These are phyloP conservation scores for Alternaria hordeiaustralica DNA, from an alignment of 2,329 filamentous ascomycete genomes.

Conservation along the genomic window DNA sequence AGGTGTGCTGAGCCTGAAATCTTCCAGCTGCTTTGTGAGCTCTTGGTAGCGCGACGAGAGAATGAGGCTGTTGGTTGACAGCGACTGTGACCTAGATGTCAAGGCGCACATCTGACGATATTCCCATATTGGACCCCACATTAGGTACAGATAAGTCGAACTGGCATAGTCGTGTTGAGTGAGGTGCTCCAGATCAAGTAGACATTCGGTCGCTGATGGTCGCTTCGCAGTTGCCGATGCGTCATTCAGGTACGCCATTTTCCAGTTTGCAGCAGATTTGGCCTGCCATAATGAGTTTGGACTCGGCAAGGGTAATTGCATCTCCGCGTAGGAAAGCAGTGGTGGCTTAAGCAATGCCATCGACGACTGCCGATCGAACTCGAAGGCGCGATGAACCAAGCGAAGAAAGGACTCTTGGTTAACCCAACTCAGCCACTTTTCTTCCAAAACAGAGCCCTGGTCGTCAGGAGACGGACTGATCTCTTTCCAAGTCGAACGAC, in stretches of 20 bases:
- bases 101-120: constrained; percentile 66
- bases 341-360: constrained; percentile 71
- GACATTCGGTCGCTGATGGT: constrained; percentile 39
- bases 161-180: constrained; percentile 47
- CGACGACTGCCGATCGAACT: constrained; percentile 71
- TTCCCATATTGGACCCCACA: constrained; percentile 71
- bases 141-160: constrained; percentile 68
- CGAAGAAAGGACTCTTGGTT: constrained; percentile 71
- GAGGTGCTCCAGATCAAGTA: constrained; percentile 35
- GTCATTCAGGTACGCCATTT: constrained; percentile 61
- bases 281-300: constrained; percentile 70
- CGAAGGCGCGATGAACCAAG: constrained; percentile 69
- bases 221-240: constrained; percentile 16
- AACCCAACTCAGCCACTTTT: constrained; percentile 71
- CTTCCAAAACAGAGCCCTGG: constrained; percentile 62
- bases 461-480: constrained; percentile 62
- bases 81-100: constrained; percentile 53
- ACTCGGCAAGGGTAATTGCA: constrained; percentile 70
- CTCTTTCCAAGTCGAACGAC: constrained; percentile 60
- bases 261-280: constrained; percentile 69
- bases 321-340: constrained; percentile 71
- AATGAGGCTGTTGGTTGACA: constrained; percentile 44
- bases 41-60: constrained; percentile 58
- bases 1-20: constrained; percentile 57
- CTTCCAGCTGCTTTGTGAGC: constrained; percentile 64